These are phyloP conservation scores for Porcisia deanei DNA, from an alignment of 208 protist species.

Conservation along the genomic window DNA sequence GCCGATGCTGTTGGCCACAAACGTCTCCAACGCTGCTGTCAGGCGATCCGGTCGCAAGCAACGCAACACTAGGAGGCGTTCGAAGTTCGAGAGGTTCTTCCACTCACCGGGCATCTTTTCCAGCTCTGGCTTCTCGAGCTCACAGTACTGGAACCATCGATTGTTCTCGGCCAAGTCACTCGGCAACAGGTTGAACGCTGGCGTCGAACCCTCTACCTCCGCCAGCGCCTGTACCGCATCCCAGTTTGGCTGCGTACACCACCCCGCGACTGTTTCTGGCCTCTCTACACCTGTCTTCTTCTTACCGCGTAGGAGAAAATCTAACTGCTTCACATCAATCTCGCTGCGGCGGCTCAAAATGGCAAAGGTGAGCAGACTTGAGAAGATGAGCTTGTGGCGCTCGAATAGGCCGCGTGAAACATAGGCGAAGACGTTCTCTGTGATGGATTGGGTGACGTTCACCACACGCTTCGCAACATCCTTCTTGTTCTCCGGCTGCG, in stretches of 20 bases:
- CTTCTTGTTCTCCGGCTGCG: conserved; percentile 91
- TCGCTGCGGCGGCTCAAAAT: conserved; percentile 85
- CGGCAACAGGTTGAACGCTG: conserved; percentile 87
- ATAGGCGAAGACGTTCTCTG: conserved; percentile 94
- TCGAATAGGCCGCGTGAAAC: conserved; percentile 98
- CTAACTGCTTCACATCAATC: conserved; percentile 92
- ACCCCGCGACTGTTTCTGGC: conserved; percentile 91
- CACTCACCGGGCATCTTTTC: conserved; percentile 94
- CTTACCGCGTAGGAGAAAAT: conserved; percentile 94
- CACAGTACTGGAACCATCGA: conserved; percentile 92
- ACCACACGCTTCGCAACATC: conserved; percentile 92
- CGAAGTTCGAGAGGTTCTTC: conserved; percentile 96
- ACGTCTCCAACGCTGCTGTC: conserved; percentile 93
- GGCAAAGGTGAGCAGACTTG: conserved; percentile 93
- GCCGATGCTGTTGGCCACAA: conserved; percentile 94
- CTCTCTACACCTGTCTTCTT: conserved; percentile 87
- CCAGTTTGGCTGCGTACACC: conserved; percentile 93
- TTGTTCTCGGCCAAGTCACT: conserved; percentile 93
- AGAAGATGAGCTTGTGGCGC: conserved; percentile 99
- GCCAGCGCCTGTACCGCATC: conserved; percentile 90
- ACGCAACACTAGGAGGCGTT: conserved; percentile 96
- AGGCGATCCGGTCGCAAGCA: conserved; percentile 97
- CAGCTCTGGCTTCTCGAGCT: conserved; percentile 91
- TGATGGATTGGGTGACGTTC: conserved; percentile 94
- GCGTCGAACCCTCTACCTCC: conserved; percentile 88